Base-by-base conservation (phyloP, 495 filamentous ascomycete species). In the Ascobolus immersus region DNA sequence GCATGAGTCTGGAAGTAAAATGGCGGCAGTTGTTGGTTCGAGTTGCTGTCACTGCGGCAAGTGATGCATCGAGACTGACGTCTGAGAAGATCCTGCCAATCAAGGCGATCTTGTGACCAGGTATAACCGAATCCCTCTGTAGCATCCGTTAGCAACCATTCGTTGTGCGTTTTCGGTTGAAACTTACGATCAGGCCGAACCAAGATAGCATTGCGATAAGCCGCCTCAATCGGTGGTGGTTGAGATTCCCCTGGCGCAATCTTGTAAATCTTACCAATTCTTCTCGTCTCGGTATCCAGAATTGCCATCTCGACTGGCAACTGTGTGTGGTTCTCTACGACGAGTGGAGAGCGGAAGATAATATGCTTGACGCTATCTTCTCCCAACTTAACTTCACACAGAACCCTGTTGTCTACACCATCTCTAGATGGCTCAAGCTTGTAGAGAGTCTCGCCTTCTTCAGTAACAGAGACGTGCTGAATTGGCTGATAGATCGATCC, bases 1-100 rank as follows among this genome's bases (percentile, higher is more conserved):
- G 84, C 72, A 44, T 86, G 77, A 56, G 86, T 67, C 51, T 94
- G 89, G 57, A 96, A 94, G 52, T 86, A 93, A 53, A 94, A 96
- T 0, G 78, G 77, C 21, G 76, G 74, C 8, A 67, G 57, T 37
- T 71, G 61, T 23, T 84, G 74, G 25, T 67, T 71, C 43, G 67
- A 66, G 41, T 93, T 84, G 12, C 80, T 77, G n/a, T n/a, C n/a
- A n/a, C n/a, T n/a, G 33, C 71, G 65, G 52, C 86, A 96, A 23
- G 74, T 75, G 35, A 96, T 57, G 1, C 80, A 86, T 41, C 69
- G 67, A 6, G 77, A 89, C 17, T 81, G 77, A 26, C 70, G 58
- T 44, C 73, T 75, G 31, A 93, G 58, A 22, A 96, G 54, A 45
- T 92, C 89, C 48, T 72, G 80, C 86, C 86, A 96, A 58, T 73